Evolutionary conservation across 2,329 filamentous ascomycete species (phyloP).

Genomic region (Alternaria brassicicola): DNA sequence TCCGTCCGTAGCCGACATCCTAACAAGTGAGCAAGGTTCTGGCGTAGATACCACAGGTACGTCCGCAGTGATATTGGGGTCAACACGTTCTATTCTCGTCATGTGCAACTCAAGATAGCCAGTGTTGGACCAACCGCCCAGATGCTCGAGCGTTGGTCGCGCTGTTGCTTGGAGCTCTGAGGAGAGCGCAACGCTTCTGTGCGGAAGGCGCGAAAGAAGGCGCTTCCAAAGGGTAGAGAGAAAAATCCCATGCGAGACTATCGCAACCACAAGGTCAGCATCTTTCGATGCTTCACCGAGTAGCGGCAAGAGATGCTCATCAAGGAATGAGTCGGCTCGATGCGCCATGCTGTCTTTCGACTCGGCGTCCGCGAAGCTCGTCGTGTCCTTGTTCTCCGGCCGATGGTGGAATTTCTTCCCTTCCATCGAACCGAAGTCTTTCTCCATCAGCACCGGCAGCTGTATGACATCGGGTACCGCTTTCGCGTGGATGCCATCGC

Average conservation of each 20-base stretch:
- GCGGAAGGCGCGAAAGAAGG: constrained; percentile 63
- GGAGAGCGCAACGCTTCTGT: constrained; percentile 53
- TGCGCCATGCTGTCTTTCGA: constrained; percentile 68
- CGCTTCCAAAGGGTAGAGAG: constrained; percentile 71
- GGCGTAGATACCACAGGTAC: not conserved
- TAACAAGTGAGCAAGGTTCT: constrained; percentile 1
- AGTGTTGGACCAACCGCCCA: constrained; percentile 70
- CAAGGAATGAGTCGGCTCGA: constrained; percentile 71
- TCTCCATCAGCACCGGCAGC: constrained; percentile 64
- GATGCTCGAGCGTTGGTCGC: constrained; percentile 56
- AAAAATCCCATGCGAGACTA: constrained; percentile 86
- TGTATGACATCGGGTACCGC: constrained; percentile 31
- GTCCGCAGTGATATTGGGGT: not conserved
- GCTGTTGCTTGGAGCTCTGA: constrained; percentile 50
- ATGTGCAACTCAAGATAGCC: constrained; percentile 63
- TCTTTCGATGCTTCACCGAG: constrained; percentile 45
- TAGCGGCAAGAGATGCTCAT: constrained; percentile 66
- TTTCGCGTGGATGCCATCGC: constrained; percentile 1
- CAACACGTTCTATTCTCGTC: constrained; percentile 2
- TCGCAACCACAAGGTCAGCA: constrained; percentile 58
- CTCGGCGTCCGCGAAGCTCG: constrained; percentile 66
- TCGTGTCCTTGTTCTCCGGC: constrained; percentile 49
- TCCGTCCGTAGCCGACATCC: constrained; percentile 1
- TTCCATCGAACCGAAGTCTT: constrained; percentile 75
- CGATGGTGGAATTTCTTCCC: constrained; percentile 62